Evolutionary conservation across 495 filamentous ascomycete genomes (phyloP).

Genomic region (Penicillium mononematosum): DNA sequence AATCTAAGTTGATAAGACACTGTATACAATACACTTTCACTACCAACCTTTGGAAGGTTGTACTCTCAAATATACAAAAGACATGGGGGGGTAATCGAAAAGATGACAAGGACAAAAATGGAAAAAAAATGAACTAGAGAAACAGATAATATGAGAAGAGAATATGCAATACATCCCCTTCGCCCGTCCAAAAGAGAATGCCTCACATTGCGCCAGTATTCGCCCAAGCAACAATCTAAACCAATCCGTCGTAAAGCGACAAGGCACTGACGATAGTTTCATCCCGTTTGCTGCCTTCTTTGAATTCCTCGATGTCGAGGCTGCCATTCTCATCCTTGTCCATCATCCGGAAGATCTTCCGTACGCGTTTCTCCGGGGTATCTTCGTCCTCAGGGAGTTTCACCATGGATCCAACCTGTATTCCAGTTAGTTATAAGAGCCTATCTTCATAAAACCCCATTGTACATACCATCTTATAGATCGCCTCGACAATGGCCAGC

Average conservation of each 20-base stretch:
- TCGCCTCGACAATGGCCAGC: conserved; percentile 96
- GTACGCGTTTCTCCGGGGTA: conserved; percentile 96
- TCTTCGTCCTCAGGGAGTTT: conserved; percentile 98
- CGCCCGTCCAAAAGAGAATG: conserved; percentile 13
- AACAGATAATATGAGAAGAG: conserved; percentile 2
- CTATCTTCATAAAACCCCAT: background rate
- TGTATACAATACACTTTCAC: conserved; percentile 1
- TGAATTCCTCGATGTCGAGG: conserved; percentile 93
- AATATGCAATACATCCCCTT: conserved; percentile 11
- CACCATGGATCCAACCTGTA: conserved; percentile 95
- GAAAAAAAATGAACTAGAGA: conserved; percentile 1
- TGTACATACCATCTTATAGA: conserved; percentile 92
- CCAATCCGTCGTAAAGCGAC: conserved; percentile 92
- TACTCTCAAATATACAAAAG: conserved; percentile 14
- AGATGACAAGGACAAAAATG: background rate
- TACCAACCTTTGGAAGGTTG: conserved; percentile 1
- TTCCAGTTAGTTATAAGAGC: conserved; percentile 12
- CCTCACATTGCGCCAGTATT: conserved; percentile 31
- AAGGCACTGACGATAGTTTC: conserved; percentile 98
- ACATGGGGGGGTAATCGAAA: conserved; percentile 6
- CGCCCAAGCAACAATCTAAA: conserved; percentile 50
- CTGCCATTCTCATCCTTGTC: conserved; percentile 98
- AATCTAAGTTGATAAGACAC: background rate
- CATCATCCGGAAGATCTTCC: conserved; percentile 99
- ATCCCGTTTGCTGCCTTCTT: conserved; percentile 96